Conservation (phyloP, 2,329 filamentous ascomycete genomes). For the Fusarium sambucinum region DNA sequence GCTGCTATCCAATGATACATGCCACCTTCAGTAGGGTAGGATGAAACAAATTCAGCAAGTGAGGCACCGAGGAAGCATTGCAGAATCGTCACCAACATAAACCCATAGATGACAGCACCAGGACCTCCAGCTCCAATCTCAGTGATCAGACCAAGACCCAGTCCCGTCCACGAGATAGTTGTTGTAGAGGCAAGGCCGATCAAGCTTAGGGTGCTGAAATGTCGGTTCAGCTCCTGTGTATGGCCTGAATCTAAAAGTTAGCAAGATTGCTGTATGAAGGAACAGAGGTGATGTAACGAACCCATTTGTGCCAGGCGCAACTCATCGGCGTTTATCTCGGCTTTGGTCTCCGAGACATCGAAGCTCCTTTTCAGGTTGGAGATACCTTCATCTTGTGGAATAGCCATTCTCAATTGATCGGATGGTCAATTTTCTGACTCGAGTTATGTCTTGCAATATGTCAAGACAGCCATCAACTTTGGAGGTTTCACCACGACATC, state of each 20-base stretch:
- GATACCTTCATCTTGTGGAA: no score
- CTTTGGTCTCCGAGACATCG: no score
- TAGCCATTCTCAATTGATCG: no score
- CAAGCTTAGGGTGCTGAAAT: constrained; percentile 5
- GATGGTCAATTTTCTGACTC: no score
- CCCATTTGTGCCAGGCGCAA: no score
- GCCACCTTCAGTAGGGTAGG: constrained; percentile 15
- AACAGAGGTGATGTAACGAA: no score
- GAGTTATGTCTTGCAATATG: no score
- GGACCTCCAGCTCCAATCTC: constrained; percentile 22
- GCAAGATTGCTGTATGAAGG: no score
- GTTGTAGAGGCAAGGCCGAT: constrained; percentile 6
- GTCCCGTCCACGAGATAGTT: background rate
- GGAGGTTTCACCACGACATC: no score
- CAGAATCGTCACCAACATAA: background rate
- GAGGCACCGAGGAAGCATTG: constrained; percentile 20
- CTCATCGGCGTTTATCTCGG: no score
- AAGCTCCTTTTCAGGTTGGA: no score
- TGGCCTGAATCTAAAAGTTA: background rate
- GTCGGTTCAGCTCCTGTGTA: constrained; percentile 6
- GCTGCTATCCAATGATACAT: constrained; percentile 29
- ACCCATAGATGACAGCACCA: constrained; percentile 12
- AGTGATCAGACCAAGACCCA: constrained; percentile 1
- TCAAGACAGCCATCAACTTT: no score
- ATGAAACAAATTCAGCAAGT: constrained; percentile 10